phyloP scores from a whole-genome alignment of 257 asterid species.

The Lantana camara region DNA sequence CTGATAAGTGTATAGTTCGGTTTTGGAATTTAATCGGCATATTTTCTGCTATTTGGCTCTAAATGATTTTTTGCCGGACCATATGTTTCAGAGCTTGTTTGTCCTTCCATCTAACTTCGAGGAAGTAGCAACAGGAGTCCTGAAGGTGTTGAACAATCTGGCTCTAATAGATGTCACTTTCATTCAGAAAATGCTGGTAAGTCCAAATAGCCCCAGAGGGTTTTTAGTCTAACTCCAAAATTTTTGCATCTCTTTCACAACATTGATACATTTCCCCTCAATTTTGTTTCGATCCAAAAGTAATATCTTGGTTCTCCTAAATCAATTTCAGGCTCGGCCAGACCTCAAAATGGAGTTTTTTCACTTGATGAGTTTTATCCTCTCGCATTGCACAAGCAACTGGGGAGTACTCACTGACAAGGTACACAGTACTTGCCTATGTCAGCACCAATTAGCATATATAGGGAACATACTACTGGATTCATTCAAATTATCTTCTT shows the following conservation, averaged over 20 bases:
- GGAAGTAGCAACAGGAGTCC: slow-evolving; percentile 93
- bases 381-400: slow-evolving; percentile 87
- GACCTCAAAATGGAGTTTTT: slow-evolving; percentile 98
- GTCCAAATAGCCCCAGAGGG: slow-evolving; percentile 12
- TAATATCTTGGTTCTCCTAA: slow-evolving; percentile 18
- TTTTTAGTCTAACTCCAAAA: slow-evolving; percentile 14
- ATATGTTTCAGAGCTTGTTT: slow-evolving; percentile 59
- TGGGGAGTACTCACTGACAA: slow-evolving; percentile 87
- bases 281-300: not conserved
- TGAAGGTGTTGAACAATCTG: slow-evolving; percentile 96
- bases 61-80: slow-evolving; percentile 26
- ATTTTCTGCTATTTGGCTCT: slow-evolving; percentile 19
- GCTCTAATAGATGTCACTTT: slow-evolving; percentile 81
- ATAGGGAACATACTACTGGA: slow-evolving; percentile 15
- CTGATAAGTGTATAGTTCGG: not conserved
- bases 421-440: slow-evolving; percentile 45
- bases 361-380: slow-evolving; percentile 94
- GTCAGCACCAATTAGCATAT: slow-evolving; percentile 21
- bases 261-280: not conserved
- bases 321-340: slow-evolving; percentile 75
- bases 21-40: not conserved
- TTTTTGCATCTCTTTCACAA: slow-evolving; percentile 10
- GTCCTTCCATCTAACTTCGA: slow-evolving; percentile 95
- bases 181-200: slow-evolving; percentile 94
- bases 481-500: no score